Base-by-base conservation (phyloP, 768 basidiomycete species). In the Pleurotus salmoneostramineus region DNA sequence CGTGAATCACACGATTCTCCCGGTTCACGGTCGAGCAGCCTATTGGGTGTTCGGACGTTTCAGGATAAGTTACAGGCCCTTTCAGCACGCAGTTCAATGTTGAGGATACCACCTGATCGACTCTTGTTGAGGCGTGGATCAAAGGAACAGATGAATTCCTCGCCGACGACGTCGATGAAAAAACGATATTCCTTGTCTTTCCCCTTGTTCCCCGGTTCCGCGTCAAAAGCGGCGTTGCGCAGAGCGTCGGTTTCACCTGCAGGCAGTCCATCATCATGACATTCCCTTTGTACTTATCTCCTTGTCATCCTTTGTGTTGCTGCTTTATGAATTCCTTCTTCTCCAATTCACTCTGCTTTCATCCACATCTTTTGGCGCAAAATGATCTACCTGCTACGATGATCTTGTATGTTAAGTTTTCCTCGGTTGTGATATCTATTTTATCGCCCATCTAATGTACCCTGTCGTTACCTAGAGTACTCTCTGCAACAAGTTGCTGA, bases 151-250 rank as follows among this genome's bases (percentile, higher is more conserved):
- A n/a, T 31, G 15, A 45, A 79, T 56, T 66, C 69, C 49, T 74
- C 70, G 56, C 63, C 80, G 10, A 76, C 73, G 48, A 40, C 8
- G 8, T 74, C 71, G 12, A 70, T 79, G 56, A 80, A 78, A 15
- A 79, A 80, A 58, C 73, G 79, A n/a, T 81, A 80, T 64, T 79
- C 78, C 5, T 68, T 78, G 45, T 75, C 77, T 14, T 74, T 81
- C 55, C 77, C 77, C 10, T 56, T 77, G 44, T 76, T 77, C 58
- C 64, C 66, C 48, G 60, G 64, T 32, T 62, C 66, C 37, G 27
- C 58, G 21, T 50, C 49, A 8, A 33, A 45, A 45, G n/a, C 44
- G n/a, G 44, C 49, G 17, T 62, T 59, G 17, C 6, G 56, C 14
- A 47, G 49, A 17, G 32, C 49, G 10, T 50, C 49, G 7, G 21